phyloP scores from a whole-genome alignment of 257 asterid species.

The Solanum paucissectum region DNA sequence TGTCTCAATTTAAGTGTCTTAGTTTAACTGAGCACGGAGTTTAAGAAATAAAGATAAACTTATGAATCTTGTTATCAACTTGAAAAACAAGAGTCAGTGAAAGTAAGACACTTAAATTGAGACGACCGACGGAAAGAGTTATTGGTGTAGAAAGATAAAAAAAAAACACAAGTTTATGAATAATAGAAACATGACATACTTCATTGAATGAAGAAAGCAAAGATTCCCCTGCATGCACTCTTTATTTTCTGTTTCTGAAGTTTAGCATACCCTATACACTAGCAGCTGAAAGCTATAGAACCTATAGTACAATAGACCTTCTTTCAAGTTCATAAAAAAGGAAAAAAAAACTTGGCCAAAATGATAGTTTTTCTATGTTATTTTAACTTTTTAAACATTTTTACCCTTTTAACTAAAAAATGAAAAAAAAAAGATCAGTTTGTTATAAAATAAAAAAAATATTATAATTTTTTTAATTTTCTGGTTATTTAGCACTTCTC shows the following conservation, averaged over 20 bases:
- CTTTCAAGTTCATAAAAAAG: slow-evolving; percentile 21
- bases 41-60: neutral
- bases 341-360: no score
- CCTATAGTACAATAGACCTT: slow-evolving; percentile 29
- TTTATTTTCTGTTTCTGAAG: slow-evolving; percentile 12
- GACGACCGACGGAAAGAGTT: neutral
- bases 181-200: neutral
- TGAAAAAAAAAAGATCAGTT: no score
- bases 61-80: neutral
- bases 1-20: neutral
- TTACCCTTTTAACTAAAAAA: no score
- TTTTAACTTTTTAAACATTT: no score
- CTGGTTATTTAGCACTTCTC: no score
- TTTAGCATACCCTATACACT: slow-evolving; percentile 28
- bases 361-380: no score
- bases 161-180: neutral
- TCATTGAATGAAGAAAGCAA: slow-evolving; percentile 28
- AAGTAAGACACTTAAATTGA: neutral
- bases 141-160: neutral
- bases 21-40: neutral
- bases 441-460: no score
- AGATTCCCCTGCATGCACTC: slow-evolving; percentile 38
- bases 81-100: neutral
- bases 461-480: no score
- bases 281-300: slow-evolving; percentile 56